Conservation (phyloP, 441 rosid species). For the Corymbia calophylla region DNA sequence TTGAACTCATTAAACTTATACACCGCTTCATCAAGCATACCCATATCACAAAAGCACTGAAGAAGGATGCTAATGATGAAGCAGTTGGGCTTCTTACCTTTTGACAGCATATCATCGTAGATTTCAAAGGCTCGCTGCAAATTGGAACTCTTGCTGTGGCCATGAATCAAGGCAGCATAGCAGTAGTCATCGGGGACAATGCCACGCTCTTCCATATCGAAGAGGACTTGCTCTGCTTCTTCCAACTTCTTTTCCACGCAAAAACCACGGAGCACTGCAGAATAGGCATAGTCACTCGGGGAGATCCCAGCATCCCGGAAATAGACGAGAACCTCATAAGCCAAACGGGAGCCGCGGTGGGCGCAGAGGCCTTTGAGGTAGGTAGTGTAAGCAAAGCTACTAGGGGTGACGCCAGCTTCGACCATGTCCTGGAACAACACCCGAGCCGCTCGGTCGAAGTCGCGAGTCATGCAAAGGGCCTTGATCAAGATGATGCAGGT, state of each 20-base stretch:
- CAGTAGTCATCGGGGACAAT: conserved; percentile 34
- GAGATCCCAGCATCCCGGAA: conserved; percentile 19
- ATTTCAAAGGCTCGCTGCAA: conserved; percentile 34
- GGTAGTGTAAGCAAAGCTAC: conserved; percentile 37
- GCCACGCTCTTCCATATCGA: conserved; percentile 40
- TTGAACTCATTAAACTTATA: conserved; percentile 30
- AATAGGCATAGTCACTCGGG: conserved; percentile 26
- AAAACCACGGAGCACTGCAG: conserved; percentile 43
- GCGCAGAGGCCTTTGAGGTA: conserved; percentile 62
- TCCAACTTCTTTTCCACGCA: conserved; percentile 49
- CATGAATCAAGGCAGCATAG: conserved; percentile 35
- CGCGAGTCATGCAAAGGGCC: conserved; percentile 51
- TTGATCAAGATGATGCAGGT: conserved; percentile 50
- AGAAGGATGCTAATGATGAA: conserved; percentile 45
- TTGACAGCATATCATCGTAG: conserved; percentile 34
- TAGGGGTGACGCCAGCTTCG: conserved; percentile 27
- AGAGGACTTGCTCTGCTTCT: conserved; percentile 41
- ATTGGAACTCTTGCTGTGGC: conserved; percentile 37
- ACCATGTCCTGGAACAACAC: conserved; percentile 38
- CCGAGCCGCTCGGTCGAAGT: conserved; percentile 29
- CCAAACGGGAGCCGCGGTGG: conserved; percentile 27
- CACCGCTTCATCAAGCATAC: conserved; percentile 29
- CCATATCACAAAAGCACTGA: conserved; percentile 39
- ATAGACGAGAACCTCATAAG: conserved; percentile 23
- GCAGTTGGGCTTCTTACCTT: conserved; percentile 50